A percentile compares a stretch with the other conserved stretches of the same genome.
Evolutionary conservation across 192 early-diverging fungal genomes (phyloP).

Genomic region (Haplosporangium gracile): DNA sequence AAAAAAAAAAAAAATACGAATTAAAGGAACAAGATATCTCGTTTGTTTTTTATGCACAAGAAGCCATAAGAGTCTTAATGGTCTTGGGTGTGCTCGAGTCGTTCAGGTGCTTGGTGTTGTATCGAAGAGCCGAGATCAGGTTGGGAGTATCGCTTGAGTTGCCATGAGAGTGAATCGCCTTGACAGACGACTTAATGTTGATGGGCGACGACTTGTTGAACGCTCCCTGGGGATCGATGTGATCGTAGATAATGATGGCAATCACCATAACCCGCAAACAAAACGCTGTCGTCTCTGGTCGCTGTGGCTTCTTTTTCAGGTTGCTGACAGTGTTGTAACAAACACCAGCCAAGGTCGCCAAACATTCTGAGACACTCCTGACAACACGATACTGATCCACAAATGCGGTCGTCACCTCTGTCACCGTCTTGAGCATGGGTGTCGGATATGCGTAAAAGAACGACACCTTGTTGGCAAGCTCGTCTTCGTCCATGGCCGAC

Average conservation of each 20-base stretch:
- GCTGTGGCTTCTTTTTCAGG: conserved; percentile 66
- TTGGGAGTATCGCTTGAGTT: conserved; percentile 65
- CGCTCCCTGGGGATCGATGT: conserved; percentile 85
- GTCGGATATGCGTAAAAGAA: conserved; percentile 96
- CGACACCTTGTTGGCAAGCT: conserved; percentile 92
- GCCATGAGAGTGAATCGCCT: conserved; percentile 74
- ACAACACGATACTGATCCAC: conserved; percentile 66
- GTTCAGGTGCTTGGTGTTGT: conserved; percentile 85
- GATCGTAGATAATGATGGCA: conserved; percentile 92
- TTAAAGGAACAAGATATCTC: not conserved
- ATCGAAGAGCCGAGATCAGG: conserved; percentile 81
- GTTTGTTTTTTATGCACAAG: conserved; percentile 18
- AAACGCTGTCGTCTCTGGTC: conserved; percentile 76
- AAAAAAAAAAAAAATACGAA: not conserved
- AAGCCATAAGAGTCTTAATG: conserved; percentile 67
- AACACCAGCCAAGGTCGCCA: conserved; percentile 81
- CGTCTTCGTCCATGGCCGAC: conserved; percentile 79
- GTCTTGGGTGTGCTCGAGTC: conserved; percentile 83
- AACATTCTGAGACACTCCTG: conserved; percentile 74
- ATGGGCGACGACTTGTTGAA: conserved; percentile 84
- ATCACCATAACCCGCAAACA: conserved; percentile 90
- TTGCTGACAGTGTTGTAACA: conserved; percentile 87
- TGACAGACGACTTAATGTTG: conserved; percentile 79
- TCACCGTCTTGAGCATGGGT: conserved; percentile 91
- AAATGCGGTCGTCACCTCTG: conserved; percentile 80